Percentiles rank a stretch among this genome's conserved stretches.
phyloP scores from a whole-genome alignment of 2,329 filamentous ascomycete species.

The Leptographium galeiforme region DNA sequence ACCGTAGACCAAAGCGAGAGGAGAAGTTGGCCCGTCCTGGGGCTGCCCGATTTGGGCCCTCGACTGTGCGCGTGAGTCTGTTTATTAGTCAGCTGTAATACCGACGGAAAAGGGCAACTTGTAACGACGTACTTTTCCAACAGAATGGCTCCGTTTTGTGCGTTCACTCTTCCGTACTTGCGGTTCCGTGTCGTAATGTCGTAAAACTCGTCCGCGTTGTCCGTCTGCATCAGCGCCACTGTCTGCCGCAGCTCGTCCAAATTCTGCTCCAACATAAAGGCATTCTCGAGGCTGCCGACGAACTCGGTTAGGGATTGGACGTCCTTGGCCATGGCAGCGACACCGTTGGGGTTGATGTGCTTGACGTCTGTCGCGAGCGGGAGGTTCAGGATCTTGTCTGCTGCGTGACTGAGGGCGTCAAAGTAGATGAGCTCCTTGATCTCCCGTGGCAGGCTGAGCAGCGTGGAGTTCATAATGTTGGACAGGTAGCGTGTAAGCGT shows the following conservation, averaged over 20 bases:
- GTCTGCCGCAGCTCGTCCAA: conserved; percentile 91
- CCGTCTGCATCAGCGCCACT: conserved; percentile 69
- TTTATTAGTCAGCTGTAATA: conserved; percentile 13
- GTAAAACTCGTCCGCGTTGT: conserved; percentile 95
- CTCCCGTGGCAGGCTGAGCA: conserved; percentile 82
- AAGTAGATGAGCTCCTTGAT: conserved; percentile 99
- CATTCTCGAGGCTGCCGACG: conserved; percentile 72
- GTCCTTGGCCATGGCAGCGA: conserved; percentile 68
- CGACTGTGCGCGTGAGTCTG: conserved; percentile 52
- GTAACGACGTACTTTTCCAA: conserved; percentile 64
- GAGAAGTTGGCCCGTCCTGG: conserved; percentile 58
- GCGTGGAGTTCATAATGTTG: conserved; percentile 92
- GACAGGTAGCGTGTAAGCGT: conserved; percentile 84
- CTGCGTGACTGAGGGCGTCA: conserved; percentile 83
- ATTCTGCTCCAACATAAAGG: conserved; percentile 74
- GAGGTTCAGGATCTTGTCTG: conserved; percentile 70
- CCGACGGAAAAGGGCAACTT: neutral
- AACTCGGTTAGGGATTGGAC: conserved; percentile 75
- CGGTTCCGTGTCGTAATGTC: conserved; percentile 81
- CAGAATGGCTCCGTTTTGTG: conserved; percentile 72
- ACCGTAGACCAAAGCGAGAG: conserved; percentile 54
- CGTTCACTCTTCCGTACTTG: conserved; percentile 88
- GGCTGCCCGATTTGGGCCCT: conserved; percentile 43
- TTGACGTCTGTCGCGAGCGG: conserved; percentile 68
- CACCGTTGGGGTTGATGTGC: conserved; percentile 77